Percentiles rank a stretch among this genome's conserved stretches.
These are phyloP conservation scores for Ceratobasidium sp. DNA, from an alignment of 1,284 basidiomycete genomes.

Conservation along the genomic window DNA sequence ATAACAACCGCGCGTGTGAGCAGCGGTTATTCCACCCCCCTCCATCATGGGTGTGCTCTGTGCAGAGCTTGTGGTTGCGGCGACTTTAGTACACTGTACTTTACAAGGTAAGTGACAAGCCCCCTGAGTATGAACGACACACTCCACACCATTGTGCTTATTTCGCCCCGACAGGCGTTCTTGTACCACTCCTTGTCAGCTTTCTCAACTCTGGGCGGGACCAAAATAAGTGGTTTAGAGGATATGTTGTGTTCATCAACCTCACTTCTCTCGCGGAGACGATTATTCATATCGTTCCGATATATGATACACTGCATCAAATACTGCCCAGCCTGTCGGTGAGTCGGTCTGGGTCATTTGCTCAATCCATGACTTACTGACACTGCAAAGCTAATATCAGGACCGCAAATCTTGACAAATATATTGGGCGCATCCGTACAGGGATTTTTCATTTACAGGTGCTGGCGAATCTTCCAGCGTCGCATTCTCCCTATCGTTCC, in stretches of 20 bases:
- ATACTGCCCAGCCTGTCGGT: neutral
- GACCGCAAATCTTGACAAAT: neutral
- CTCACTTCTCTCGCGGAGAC: slow-evolving; percentile 4
- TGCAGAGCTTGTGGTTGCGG: neutral
- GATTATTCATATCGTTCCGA: neutral
- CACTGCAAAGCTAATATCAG: neutral
- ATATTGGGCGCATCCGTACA: slow-evolving; percentile 25
- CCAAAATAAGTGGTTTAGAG: slow-evolving; percentile 8
- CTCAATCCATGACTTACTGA: neutral
- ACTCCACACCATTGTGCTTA: neutral
- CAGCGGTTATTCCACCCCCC: neutral
- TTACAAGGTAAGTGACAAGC: neutral
- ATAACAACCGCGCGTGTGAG: neutral
- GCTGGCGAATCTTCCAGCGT: slow-evolving; percentile 33
- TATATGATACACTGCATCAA: neutral
- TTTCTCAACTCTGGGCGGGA: slow-evolving; percentile 25
- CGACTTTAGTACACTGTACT: neutral
- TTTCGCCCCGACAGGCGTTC: neutral
- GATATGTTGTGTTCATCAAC: slow-evolving; percentile 26
- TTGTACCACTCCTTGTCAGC: slow-evolving; percentile 8
- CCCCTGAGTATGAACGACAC: neutral
- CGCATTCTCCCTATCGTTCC: slow-evolving; percentile 15
- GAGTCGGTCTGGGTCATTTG: neutral
- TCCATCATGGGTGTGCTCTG: neutral
- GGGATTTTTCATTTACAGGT: slow-evolving; percentile 35